These are phyloP conservation scores for Gymnopilus dilepis DNA, from an alignment of 768 basidiomycete genomes.

Conservation along the genomic window DNA sequence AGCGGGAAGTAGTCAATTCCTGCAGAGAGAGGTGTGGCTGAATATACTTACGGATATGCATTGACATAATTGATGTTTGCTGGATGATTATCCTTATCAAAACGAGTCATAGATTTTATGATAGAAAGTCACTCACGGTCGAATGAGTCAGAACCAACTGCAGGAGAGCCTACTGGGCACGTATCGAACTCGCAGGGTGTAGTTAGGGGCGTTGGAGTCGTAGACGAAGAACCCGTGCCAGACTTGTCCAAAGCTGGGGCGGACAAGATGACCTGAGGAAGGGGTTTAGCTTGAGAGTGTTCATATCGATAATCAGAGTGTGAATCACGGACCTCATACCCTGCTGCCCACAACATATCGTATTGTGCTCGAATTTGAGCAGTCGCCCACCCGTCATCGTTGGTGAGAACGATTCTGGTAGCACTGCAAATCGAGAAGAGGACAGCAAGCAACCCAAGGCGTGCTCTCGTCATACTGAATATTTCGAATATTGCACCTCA, in stretches of 20 bases:
- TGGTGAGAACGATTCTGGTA: conserved; percentile 36
- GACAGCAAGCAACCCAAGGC: not conserved
- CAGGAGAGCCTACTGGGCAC: conserved; percentile 48
- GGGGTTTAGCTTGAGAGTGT: not conserved
- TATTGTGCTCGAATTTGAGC: conserved; percentile 50
- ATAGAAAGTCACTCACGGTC: conserved; percentile 36
- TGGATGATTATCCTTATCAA: conserved; percentile 4
- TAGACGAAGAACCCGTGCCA: conserved; percentile 48
- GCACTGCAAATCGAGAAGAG: conserved; percentile 6
- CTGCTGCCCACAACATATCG: conserved; percentile 41
- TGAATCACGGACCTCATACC: conserved; percentile 39
- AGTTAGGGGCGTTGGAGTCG: conserved; percentile 37
- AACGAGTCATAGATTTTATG: not conserved
- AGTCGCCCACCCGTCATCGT: conserved; percentile 50
- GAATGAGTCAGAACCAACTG: conserved; percentile 45
- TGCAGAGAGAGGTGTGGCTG: not conserved
- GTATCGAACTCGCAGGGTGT: conserved; percentile 52
- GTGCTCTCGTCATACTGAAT: not conserved
- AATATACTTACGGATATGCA: conserved; percentile 35
- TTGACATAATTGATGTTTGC: conserved; percentile 44
- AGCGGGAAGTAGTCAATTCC: not conserved
- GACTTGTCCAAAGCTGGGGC: conserved; percentile 51
- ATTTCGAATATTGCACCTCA: not conserved
- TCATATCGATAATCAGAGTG: not conserved
- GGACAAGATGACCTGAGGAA: conserved; percentile 48